Conservation (phyloP, 225 moss, liverwort and hornwort genomes). For the Polytrichum commune region DNA sequence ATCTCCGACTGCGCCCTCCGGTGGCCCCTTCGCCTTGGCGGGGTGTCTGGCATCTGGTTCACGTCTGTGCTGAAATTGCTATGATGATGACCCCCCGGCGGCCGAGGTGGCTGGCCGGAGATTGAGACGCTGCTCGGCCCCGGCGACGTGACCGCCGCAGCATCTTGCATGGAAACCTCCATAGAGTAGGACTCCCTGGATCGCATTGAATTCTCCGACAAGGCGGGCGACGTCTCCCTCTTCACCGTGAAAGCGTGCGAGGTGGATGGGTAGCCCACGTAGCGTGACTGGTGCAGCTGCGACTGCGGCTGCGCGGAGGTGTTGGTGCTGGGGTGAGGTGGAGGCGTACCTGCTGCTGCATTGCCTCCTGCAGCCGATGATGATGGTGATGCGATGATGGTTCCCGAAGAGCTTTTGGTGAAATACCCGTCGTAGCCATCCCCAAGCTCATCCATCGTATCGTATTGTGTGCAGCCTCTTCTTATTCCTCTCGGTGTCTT, state of each 20-base stretch:
- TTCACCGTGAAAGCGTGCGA: conserved; percentile 10
- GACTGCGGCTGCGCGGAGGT: conserved; percentile 14
- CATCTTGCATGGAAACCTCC: conserved; percentile 14
- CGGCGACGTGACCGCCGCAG: neutral
- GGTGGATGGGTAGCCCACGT: conserved; percentile 7
- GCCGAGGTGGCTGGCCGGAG: conserved; percentile 3
- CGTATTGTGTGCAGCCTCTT: neutral
- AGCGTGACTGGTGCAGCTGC: conserved; percentile 9
- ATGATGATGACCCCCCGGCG: neutral
- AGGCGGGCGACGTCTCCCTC: conserved; percentile 6
- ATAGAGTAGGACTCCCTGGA: conserved; percentile 7
- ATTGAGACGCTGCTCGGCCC: neutral
- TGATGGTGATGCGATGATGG: neutral
- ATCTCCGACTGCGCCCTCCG: conserved; percentile 8
- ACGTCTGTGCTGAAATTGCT: conserved; percentile 9
- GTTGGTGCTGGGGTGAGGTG: conserved; percentile 1
- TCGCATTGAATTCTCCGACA: conserved; percentile 10
- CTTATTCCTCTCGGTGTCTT: neutral
- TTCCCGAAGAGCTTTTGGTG: neutral
- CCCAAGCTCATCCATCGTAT: neutral
- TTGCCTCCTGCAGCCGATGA: neutral
- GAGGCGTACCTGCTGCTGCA: neutral
- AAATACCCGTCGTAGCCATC: neutral
- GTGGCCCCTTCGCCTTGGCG: conserved; percentile 11
- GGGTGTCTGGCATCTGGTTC: conserved; percentile 11